These are phyloP conservation scores for Ophiocordyceps camponoti-rufipedis DNA, from an alignment of 2,329 filamentous ascomycete species.

Conservation along the genomic window DNA sequence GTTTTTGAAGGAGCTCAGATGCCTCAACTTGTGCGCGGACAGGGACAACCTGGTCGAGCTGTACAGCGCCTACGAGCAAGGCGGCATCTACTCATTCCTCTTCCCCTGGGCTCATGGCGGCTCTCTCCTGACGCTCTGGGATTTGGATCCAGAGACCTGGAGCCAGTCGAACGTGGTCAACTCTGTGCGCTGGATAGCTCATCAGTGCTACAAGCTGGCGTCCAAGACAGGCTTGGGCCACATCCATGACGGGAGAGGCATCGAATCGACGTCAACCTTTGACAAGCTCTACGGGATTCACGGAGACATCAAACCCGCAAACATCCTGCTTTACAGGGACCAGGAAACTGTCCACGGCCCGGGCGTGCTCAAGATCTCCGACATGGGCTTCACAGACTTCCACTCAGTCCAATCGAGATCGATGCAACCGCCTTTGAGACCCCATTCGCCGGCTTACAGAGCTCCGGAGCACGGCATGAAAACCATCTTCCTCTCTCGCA, in stretches of 20 bases:
- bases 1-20: background rate
- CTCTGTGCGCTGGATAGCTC: background rate
- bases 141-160: background rate
- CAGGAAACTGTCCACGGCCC: background rate
- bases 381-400: background rate
- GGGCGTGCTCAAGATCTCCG: background rate
- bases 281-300: background rate
- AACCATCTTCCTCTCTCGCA: background rate
- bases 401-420: background rate
- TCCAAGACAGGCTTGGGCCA: background rate
- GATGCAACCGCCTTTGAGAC: background rate
- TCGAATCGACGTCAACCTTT: background rate
- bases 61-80: background rate
- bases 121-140: background rate
- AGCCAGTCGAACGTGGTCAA: background rate
- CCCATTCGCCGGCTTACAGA: background rate
- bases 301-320: background rate
- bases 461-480: background rate
- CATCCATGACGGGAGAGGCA: background rate
- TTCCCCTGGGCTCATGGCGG: background rate
- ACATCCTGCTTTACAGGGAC: background rate
- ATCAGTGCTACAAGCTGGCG: background rate
- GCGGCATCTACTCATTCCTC: background rate
- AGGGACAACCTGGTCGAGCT: background rate
- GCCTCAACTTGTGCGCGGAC: background rate